Base-by-base conservation (phyloP, 2,329 filamentous ascomycete species). In the Colletotrichum sp. region DNA sequence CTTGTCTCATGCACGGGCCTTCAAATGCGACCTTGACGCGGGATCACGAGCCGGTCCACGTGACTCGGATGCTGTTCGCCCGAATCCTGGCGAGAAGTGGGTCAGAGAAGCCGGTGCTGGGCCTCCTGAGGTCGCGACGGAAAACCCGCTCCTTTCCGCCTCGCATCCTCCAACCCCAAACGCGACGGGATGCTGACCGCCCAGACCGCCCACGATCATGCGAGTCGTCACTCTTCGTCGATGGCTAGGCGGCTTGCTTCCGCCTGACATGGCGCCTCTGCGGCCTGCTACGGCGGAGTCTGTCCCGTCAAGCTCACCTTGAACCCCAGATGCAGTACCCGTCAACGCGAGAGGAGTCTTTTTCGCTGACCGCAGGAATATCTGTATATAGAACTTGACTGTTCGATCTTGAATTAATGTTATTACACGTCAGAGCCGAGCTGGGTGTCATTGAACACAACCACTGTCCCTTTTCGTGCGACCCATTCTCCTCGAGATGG, bases 141-240 rank as follows among this genome's bases (percentile, higher is more conserved):
- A 49, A 49, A 49, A 49, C 10, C 44, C 44, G 44, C 44, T 4
- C 18, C 44, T 4, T 49, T 12, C 18, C 44, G 44, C 44, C 0
- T 0, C n/a, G 0, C 10, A 12, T 49, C 18, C 8, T 44, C 8
- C 39, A 44, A 1, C 16, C 1, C 2, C 39, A 6, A 2, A 10
- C 16, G 39, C 39, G 39, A 49, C 44, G 18, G 18, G 44, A 4
- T 1, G 44, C 44, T 49, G 44, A 13, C 18, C 44, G 18, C 44
- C 0, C 3, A 49, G n/a, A 21, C 18, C 44, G 44, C 18, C 18
- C 0, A n/a, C 9, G 5, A 49, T 0, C 1, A 49, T n/a, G 18
- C 30, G 30, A 32, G 30, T 32, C 10, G 39, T 21, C 39, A 49
- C 5, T n/a, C 2, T 2, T n/a, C 18, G 1, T 2, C 18, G 6